Conservation (phyloP, 2,329 filamentous ascomycete species). For the Ilyonectria robusta region DNA sequence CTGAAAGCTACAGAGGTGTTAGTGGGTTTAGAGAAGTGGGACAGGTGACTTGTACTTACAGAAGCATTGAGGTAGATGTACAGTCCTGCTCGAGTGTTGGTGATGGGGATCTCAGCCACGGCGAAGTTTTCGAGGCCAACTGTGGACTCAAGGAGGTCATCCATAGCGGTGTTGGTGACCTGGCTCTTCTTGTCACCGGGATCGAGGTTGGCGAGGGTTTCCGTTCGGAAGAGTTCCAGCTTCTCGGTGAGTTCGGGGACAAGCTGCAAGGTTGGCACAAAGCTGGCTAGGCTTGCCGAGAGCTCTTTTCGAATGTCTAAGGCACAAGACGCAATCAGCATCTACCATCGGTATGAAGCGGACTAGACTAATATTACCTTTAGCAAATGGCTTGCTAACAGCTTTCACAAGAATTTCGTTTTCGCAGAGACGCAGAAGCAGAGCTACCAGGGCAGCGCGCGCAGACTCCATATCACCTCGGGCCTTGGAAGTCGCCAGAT, state of each 20-base stretch:
- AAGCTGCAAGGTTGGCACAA: constrained; percentile 71
- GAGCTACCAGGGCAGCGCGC: constrained; percentile 74
- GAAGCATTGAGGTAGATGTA: constrained; percentile 89
- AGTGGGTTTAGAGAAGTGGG: constrained; percentile 15
- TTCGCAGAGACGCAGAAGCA: constrained; percentile 74
- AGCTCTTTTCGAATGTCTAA: constrained; percentile 64
- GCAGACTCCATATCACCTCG: constrained; percentile 73
- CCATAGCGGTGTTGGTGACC: constrained; percentile 63
- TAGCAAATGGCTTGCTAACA: constrained; percentile 66
- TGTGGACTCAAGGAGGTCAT: constrained; percentile 70
- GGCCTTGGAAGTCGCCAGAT: constrained; percentile 59
- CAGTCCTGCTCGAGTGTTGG: constrained; percentile 84
- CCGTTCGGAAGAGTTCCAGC: constrained; percentile 71
- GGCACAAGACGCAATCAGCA: not conserved
- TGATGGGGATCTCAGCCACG: constrained; percentile 75
- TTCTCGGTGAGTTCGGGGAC: constrained; percentile 67
- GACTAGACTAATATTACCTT: constrained; percentile 58
- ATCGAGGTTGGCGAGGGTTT: constrained; percentile 69
- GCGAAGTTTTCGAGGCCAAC: constrained; percentile 70
- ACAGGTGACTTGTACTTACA: constrained; percentile 62
- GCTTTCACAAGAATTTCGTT: constrained; percentile 69
- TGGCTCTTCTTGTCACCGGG: constrained; percentile 68
- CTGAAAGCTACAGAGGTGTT: constrained; percentile 73
- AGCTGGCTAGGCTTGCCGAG: constrained; percentile 65
- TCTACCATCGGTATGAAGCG: not conserved